Conservation (phyloP, 495 filamentous ascomycete genomes). For the Annulohypoxylon maeteangense region DNA sequence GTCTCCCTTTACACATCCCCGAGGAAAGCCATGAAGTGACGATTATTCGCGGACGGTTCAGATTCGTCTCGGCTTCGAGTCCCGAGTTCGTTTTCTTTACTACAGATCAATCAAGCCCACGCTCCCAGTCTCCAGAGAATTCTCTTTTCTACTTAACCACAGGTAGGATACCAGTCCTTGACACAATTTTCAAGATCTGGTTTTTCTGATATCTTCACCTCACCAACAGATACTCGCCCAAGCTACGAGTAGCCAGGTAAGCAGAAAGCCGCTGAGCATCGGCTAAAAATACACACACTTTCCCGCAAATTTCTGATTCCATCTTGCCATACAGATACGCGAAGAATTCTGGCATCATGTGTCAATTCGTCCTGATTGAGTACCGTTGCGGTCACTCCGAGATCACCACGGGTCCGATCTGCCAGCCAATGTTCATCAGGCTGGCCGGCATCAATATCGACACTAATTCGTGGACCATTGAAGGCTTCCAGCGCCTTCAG, state of each 20-base stretch:
- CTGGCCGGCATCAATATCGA: conserved; percentile 45
- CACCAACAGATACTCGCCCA: background rate
- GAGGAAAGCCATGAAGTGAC: no score
- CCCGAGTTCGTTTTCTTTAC: no score
- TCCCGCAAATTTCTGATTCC: background rate
- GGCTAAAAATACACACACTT: background rate
- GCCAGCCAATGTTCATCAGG: conserved; percentile 35
- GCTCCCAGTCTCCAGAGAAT: no score
- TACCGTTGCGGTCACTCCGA: conserved; percentile 44
- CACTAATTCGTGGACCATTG: conserved; percentile 21
- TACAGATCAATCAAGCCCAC: no score
- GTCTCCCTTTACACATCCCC: no score
- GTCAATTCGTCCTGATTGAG: conserved; percentile 40
- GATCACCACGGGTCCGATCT: conserved; percentile 40
- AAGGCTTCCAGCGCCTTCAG: conserved; percentile 23
- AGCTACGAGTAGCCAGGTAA: no score
- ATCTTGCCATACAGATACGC: background rate
- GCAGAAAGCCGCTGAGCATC: no score
- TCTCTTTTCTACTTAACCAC: background rate
- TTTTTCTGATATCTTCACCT: background rate
- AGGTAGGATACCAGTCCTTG: background rate
- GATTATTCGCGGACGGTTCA: no score
- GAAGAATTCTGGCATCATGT: conserved; percentile 37
- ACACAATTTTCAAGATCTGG: background rate
- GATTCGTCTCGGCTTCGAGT: no score